These are phyloP conservation scores for Ustilago bromivora DNA, from an alignment of 1,284 basidiomycete species.

Conservation along the genomic window DNA sequence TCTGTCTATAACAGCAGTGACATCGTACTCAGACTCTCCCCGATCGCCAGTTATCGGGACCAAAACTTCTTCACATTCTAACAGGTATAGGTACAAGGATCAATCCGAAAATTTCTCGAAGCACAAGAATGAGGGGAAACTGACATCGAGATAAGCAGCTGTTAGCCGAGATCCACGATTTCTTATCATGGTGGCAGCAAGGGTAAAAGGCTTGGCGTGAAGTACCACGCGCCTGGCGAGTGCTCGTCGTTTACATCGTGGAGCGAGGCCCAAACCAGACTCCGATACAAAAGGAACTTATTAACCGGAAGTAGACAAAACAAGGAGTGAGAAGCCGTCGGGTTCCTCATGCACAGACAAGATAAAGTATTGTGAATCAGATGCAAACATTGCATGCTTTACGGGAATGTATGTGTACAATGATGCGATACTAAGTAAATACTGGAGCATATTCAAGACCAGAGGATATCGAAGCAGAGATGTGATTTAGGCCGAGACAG, in stretches of 20 bases:
- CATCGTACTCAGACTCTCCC: too few species aligned
- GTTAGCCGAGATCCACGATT: neutral
- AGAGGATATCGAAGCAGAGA: neutral
- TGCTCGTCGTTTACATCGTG: neutral
- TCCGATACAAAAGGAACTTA: neutral
- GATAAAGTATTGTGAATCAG: constrained; percentile 2
- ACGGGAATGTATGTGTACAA: constrained; percentile 5
- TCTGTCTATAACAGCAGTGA: too few species aligned
- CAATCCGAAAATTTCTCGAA: too few species aligned
- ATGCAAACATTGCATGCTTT: constrained; percentile 8
- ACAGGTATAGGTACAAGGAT: too few species aligned
- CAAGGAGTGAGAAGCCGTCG: neutral
- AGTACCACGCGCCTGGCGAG: neutral
- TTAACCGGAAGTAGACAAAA: neutral
- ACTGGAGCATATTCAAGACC: constrained; percentile 9
- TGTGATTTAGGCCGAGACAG: constrained; percentile 29
- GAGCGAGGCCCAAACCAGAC: neutral
- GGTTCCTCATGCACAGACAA: constrained; percentile 9
- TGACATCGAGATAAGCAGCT: neutral
- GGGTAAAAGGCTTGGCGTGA: neutral
- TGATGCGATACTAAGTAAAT: constrained; percentile 14
- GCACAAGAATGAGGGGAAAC: neutral
- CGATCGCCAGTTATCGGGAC: too few species aligned
- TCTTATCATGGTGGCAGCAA: neutral
- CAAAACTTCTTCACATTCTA: too few species aligned